These are phyloP conservation scores for Senna siamea DNA, from an alignment of 306 rosid species.

Conservation along the genomic window DNA sequence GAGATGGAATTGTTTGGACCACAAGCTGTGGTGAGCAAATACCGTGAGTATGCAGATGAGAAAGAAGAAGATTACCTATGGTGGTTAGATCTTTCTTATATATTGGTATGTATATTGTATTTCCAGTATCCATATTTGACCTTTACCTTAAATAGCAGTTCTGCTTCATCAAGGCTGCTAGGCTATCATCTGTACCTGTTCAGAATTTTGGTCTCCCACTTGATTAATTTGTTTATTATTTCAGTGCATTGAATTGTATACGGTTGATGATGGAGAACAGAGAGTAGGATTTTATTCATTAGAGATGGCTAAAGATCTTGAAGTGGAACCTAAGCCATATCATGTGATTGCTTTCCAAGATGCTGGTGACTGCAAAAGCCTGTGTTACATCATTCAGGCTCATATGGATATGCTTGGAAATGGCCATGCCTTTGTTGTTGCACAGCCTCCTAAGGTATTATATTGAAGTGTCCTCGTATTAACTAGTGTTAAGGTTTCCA, in stretches of 20 bases:
- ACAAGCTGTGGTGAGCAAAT: slow-evolving; percentile 95
- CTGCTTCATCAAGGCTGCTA: slow-evolving; percentile 20
- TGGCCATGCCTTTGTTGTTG: slow-evolving; percentile 81
- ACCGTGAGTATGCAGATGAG: slow-evolving; percentile 76
- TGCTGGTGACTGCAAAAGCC: slow-evolving; percentile 79
- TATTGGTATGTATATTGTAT: slow-evolving; percentile 60
- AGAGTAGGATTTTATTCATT: slow-evolving; percentile 85
- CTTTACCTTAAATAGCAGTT: slow-evolving; percentile 29
- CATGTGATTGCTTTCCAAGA: slow-evolving; percentile 92
- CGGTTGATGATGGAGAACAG: slow-evolving; percentile 65
- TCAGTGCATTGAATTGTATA: slow-evolving; percentile 95
- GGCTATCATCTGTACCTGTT: slow-evolving; percentile 1
- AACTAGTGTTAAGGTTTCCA: slow-evolving; percentile 6
- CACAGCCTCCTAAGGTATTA: slow-evolving; percentile 88
- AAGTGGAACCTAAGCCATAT: slow-evolving; percentile 88
- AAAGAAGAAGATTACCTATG: slow-evolving; percentile 89
- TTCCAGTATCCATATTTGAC: slow-evolving; percentile 18
- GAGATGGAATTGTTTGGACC: slow-evolving; percentile 98
- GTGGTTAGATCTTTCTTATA: slow-evolving; percentile 90
- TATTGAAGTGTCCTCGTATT: slow-evolving; percentile 7
- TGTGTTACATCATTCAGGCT: slow-evolving; percentile 87
- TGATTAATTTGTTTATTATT: slow-evolving; percentile 37
- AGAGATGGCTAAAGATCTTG: slow-evolving; percentile 97
- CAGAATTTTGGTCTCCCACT: slow-evolving; percentile 5
- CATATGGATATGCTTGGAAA: slow-evolving; percentile 85